Percentiles rank a stretch among this genome's conserved stretches.
Evolutionary conservation across 2,329 filamentous ascomycete genomes (phyloP).

Genomic region (Colletotrichum karsti): DNA sequence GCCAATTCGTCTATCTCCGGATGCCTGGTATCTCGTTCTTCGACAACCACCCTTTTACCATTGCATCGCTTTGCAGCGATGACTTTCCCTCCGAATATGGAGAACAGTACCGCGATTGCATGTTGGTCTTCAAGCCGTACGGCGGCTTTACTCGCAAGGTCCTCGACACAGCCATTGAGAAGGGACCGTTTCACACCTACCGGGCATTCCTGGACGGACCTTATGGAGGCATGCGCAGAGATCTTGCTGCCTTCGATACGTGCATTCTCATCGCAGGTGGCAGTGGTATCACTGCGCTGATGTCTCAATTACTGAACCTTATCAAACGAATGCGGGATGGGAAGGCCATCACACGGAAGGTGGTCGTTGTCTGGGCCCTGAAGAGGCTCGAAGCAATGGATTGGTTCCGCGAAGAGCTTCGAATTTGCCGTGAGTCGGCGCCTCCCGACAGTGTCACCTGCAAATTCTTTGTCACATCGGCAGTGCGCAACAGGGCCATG

Average conservation of each 20-base stretch:
- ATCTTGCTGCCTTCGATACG: slow-evolving; percentile 91
- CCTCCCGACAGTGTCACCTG: slow-evolving; percentile 90
- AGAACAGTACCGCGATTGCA: slow-evolving; percentile 86
- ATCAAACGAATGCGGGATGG: slow-evolving; percentile 96
- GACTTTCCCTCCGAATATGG: slow-evolving; percentile 94
- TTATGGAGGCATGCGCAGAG: slow-evolving; percentile 92
- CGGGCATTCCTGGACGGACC: slow-evolving; percentile 92
- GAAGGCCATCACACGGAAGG: slow-evolving; percentile 89
- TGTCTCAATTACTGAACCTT: slow-evolving; percentile 90
- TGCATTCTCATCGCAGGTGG: slow-evolving; percentile 93
- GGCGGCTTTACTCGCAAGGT: slow-evolving; percentile 89
- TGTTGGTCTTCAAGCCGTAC: slow-evolving; percentile 91
- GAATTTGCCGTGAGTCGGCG: slow-evolving; percentile 89
- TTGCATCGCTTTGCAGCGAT: slow-evolving; percentile 89
- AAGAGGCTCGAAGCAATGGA: slow-evolving; percentile 94
- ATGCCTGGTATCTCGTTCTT: slow-evolving; percentile 93
- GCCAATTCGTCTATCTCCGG: slow-evolving; percentile 92
- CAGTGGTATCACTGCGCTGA: slow-evolving; percentile 91
- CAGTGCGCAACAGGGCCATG: slow-evolving; percentile 61
- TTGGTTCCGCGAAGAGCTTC: slow-evolving; percentile 95
- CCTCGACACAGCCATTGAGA: slow-evolving; percentile 81
- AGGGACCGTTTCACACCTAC: slow-evolving; percentile 91
- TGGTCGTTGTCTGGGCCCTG: slow-evolving; percentile 93
- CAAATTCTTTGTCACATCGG: slow-evolving; percentile 92
- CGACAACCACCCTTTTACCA: slow-evolving; percentile 95